Evolutionary conservation across 2,329 filamentous ascomycete species (phyloP).

Genomic region (Penicillium glabrum): DNA sequence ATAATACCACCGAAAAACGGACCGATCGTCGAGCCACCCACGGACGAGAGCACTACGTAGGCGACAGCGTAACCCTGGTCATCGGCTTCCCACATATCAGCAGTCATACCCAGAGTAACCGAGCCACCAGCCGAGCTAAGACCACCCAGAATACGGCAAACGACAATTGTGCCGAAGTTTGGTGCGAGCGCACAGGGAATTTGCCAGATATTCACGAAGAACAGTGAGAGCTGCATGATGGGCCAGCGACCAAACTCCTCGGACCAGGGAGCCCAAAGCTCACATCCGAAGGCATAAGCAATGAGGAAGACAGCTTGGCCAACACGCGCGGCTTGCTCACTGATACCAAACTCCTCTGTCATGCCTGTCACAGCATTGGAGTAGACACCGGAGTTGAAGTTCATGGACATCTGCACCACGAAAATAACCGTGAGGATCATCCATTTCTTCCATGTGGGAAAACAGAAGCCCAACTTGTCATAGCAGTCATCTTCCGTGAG

Average conservation of each 20-base stretch:
- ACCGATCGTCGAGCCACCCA: conserved; percentile 68
- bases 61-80: conserved; percentile 73
- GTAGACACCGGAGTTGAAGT: conserved; percentile 74
- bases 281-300: conserved; percentile 79
- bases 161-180: conserved; percentile 69
- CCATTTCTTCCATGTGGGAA: conserved; percentile 66
- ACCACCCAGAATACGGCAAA: conserved; percentile 67
- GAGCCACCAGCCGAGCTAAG: conserved; percentile 70
- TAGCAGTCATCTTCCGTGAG: conserved; percentile 60
- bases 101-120: conserved; percentile 72
- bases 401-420: conserved; percentile 73
- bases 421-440: conserved; percentile 70
- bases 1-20: conserved; percentile 56
- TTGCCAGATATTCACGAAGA: conserved; percentile 77
- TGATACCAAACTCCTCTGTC: conserved; percentile 57
- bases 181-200: conserved; percentile 69
- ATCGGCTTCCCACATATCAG: conserved; percentile 70
- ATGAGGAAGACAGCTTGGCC: conserved; percentile 78
- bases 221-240: conserved; percentile 69
- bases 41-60: conserved; percentile 75
- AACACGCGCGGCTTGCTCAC: conserved; percentile 65
- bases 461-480: conserved; percentile 62
- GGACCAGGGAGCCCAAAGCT: conserved; percentile 83
- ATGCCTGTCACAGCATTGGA: conserved; percentile 43
- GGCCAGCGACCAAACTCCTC: conserved; percentile 81